Evolutionary conservation across 2,329 filamentous ascomycete genomes (phyloP).

Genomic region (Periconia sp.): DNA sequence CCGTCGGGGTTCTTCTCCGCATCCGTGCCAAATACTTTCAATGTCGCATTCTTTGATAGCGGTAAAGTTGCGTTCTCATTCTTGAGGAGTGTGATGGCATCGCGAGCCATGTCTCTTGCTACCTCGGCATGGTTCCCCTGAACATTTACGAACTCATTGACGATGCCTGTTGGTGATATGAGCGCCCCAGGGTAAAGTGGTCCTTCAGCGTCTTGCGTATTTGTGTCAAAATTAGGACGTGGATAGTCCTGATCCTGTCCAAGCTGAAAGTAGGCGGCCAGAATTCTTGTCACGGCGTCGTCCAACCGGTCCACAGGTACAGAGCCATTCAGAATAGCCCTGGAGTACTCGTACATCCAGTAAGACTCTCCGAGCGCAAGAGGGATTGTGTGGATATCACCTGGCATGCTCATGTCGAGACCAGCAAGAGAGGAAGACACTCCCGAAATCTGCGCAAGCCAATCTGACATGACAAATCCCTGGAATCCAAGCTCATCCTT

Average conservation of each 20-base stretch:
- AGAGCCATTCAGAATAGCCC: constrained; percentile 79
- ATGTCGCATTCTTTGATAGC: constrained; percentile 39
- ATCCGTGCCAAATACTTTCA: constrained; percentile 53
- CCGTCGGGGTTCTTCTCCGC: constrained; percentile 63
- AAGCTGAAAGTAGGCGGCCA: constrained; percentile 81
- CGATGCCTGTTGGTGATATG: constrained; percentile 65
- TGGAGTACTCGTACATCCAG: constrained; percentile 78
- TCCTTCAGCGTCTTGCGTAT: constrained; percentile 41
- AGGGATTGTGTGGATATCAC: constrained; percentile 64
- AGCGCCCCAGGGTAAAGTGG: constrained; percentile 49
- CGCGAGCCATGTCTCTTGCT: constrained; percentile 59
- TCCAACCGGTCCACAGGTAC: constrained; percentile 82
- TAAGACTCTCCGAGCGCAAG: constrained; percentile 53
- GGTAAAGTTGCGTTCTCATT: constrained; percentile 64
- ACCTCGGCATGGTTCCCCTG: constrained; percentile 59
- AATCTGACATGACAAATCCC: constrained; percentile 87
- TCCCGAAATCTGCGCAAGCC: constrained; percentile 83
- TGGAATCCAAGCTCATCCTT: constrained; percentile 89
- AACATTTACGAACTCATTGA: constrained; percentile 73
- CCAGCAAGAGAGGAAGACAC: constrained; percentile 81
- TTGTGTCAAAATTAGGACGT: constrained; percentile 51
- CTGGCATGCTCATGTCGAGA: constrained; percentile 81
- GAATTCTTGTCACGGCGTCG: constrained; percentile 85
- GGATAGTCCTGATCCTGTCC: constrained; percentile 47
- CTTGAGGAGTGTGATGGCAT: constrained; percentile 67